A percentile compares a stretch with the other conserved stretches of the same genome.
phyloP scores from a whole-genome alignment of 192 early-diverging fungal genomes.

The Umbelopsis ramanniana region DNA sequence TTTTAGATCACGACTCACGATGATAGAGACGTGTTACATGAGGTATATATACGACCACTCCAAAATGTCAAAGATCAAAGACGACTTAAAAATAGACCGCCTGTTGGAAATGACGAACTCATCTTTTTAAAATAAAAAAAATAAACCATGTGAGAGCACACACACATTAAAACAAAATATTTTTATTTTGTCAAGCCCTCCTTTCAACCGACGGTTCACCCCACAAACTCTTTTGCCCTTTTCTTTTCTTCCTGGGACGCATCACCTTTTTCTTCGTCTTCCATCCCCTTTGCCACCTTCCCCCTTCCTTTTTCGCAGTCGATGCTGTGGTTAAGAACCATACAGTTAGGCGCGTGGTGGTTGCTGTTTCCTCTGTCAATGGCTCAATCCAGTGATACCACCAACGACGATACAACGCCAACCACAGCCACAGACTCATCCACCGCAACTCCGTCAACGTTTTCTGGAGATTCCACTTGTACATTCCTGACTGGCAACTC shows the following conservation, averaged over 20 bases:
- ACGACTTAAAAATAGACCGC: background rate
- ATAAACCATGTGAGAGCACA: slow-evolving; percentile 3
- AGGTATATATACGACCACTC: no score
- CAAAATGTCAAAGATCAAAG: background rate
- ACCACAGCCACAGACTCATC: background rate
- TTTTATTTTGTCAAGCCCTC: no score
- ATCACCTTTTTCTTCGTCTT: background rate
- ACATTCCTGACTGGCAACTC: slow-evolving; percentile 14
- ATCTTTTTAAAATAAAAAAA: no score
- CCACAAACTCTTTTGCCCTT: background rate
- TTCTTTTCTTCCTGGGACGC: background rate
- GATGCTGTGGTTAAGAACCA: slow-evolving; percentile 1
- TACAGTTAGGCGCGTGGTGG: background rate
- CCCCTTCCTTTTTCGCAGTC: background rate
- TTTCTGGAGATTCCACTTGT: slow-evolving; percentile 8
- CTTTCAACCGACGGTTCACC: no score
- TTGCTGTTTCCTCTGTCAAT: background rate
- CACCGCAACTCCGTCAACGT: background rate
- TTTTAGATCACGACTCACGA: no score
- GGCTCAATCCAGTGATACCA: background rate
- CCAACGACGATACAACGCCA: background rate
- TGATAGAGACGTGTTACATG: no score
- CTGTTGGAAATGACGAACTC: background rate
- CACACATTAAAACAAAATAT: no score
- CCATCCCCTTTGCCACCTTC: background rate